Conservation (phyloP, 495 filamentous ascomycete genomes). For the Aspergillus haitiensis region DNA sequence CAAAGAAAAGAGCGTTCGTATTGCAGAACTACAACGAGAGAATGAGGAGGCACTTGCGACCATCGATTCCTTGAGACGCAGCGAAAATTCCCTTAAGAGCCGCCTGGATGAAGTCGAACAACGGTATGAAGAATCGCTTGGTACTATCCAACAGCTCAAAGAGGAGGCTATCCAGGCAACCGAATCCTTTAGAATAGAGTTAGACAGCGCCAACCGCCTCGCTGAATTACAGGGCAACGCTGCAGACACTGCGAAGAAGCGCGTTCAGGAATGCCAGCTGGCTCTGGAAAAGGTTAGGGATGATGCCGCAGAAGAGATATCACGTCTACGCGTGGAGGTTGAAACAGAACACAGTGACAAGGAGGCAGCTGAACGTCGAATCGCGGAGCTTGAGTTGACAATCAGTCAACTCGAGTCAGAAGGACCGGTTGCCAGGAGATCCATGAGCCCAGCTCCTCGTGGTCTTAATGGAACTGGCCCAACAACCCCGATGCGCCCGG, state of each 20-base stretch:
- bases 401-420: slow-evolving; percentile 66
- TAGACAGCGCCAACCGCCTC: slow-evolving; percentile 75
- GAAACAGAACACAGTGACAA: slow-evolving; percentile 78
- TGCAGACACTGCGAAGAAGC: slow-evolving; percentile 73
- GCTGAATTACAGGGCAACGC: slow-evolving; percentile 83
- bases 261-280: slow-evolving; percentile 78
- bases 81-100: slow-evolving; percentile 74
- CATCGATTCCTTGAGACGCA: slow-evolving; percentile 73
- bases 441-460: slow-evolving; percentile 52
- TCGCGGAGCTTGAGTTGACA: slow-evolving; percentile 73
- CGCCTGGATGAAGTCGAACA: slow-evolving; percentile 80
- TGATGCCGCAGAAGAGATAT: slow-evolving; percentile 77
- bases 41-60: slow-evolving; percentile 79
- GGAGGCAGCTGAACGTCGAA: slow-evolving; percentile 64
- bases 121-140: slow-evolving; percentile 80
- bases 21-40: slow-evolving; percentile 81
- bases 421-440: slow-evolving; percentile 30
- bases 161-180: slow-evolving; percentile 75
- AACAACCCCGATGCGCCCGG: slow-evolving; percentile 48
- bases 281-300: slow-evolving; percentile 76
- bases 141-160: slow-evolving; percentile 77
- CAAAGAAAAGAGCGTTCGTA: slow-evolving; percentile 87
- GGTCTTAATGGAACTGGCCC: slow-evolving; percentile 50
- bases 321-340: slow-evolving; percentile 71
- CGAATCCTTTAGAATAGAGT: slow-evolving; percentile 78